These are phyloP conservation scores for Leccinum pachyderme DNA, from an alignment of 1,284 basidiomycete species.

Conservation along the genomic window DNA sequence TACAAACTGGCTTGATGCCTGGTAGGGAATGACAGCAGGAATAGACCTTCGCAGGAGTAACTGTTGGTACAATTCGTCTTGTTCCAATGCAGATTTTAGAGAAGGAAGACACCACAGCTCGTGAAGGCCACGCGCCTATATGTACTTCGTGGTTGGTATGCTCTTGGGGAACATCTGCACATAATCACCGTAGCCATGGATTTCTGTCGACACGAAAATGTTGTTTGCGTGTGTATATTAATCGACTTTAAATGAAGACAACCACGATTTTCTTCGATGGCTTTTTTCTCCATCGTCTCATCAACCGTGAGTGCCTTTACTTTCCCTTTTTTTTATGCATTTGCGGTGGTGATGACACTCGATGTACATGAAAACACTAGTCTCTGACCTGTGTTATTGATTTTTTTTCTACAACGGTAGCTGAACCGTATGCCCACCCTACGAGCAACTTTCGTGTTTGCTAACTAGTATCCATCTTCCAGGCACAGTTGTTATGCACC, in stretches of 20 bases:
- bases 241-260: too few species aligned
- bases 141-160: too few species aligned
- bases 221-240: too few species aligned
- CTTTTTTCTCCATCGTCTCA: too few species aligned
- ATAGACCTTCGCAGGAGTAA: background rate
- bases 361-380: slow-evolving; percentile 47
- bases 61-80: too few species aligned
- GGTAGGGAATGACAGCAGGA: background rate
- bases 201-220: too few species aligned
- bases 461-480: slow-evolving; percentile 9
- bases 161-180: too few species aligned
- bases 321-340: slow-evolving; percentile 36
- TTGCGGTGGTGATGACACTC: slow-evolving; percentile 47
- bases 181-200: too few species aligned
- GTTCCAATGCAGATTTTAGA: too few species aligned
- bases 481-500: slow-evolving; percentile 1
- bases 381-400: slow-evolving; percentile 37
- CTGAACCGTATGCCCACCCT: slow-evolving; percentile 45
- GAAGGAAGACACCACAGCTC: too few species aligned
- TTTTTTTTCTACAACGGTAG: slow-evolving; percentile 54
- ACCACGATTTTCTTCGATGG: too few species aligned
- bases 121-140: too few species aligned
- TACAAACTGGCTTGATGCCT: background rate
- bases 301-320: slow-evolving; percentile 20
- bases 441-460: background rate